phyloP scores from a whole-genome alignment of 208 protist genomes.

The Acanthamoeba castellanii region DNA sequence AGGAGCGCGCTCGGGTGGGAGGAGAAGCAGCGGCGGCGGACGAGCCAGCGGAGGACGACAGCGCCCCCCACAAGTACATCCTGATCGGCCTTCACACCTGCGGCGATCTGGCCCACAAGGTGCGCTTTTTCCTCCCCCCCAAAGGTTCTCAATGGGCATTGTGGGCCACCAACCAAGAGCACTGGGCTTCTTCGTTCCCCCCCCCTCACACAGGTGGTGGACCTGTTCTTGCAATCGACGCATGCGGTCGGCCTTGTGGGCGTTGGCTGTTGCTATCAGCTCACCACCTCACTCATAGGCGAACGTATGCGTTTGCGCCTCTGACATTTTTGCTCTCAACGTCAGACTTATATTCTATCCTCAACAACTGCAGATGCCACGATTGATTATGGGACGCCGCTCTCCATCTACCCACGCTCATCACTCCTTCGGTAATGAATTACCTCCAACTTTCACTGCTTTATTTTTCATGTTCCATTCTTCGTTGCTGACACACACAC shows the following conservation, averaged over 20 bases:
- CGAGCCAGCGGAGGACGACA: neutral
- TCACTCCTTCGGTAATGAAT: neutral
- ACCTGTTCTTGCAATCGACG: conserved; percentile 8
- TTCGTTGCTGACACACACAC: neutral
- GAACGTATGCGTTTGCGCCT: neutral
- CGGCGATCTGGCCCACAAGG: conserved; percentile 51
- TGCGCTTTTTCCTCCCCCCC: neutral
- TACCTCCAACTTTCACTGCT: neutral
- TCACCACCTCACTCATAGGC: conserved; percentile 48
- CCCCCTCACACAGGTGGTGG: neutral
- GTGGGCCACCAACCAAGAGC: neutral
- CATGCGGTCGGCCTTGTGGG: conserved; percentile 21
- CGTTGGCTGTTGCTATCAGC: conserved; percentile 66
- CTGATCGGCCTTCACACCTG: conserved; percentile 66
- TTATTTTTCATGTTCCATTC: too few relatives aligned
- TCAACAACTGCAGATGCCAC: neutral
- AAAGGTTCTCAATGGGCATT: neutral
- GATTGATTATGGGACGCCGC: conserved; percentile 43
- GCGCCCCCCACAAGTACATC: neutral
- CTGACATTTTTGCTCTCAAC: neutral
- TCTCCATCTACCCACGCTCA: conserved; percentile 31
- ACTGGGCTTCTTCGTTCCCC: neutral
- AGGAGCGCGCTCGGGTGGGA: neutral
- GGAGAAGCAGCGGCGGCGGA: neutral
- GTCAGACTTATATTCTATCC: neutral